Percentiles rank a stretch among this genome's conserved stretches.
Evolutionary conservation across 352 stramenopile species (phyloP).

Genomic region (Pythium phragmitis): DNA sequence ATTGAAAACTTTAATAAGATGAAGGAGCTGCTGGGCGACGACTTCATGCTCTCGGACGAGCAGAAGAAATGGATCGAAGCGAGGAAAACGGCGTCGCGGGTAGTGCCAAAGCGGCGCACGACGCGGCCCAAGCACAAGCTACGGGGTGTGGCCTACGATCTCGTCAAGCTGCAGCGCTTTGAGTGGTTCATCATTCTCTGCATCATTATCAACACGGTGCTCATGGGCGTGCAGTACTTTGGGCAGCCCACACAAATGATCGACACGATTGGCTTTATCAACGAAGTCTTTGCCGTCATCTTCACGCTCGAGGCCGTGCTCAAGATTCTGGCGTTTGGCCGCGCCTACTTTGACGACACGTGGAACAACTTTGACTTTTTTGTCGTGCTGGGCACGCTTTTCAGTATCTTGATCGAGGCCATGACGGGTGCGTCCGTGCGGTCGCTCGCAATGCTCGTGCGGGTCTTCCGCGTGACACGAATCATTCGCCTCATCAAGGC

Average conservation of each 20-base stretch:
- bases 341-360: conserved; percentile 78
- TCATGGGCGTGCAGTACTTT: conserved; percentile 89
- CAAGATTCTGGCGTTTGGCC: conserved; percentile 82
- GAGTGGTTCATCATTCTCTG: conserved; percentile 88
- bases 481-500: conserved; percentile 83
- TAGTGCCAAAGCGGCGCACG: conserved; percentile 59
- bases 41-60: conserved; percentile 85
- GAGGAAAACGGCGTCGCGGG: conserved; percentile 58
- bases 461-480: conserved; percentile 89
- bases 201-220: conserved; percentile 89
- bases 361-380: conserved; percentile 92
- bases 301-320: conserved; percentile 89
- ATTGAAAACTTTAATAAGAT: conserved; percentile 95
- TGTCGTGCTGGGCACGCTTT: conserved; percentile 63
- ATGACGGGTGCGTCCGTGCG: conserved; percentile 56
- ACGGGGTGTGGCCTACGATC: conserved; percentile 59
- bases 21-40: conserved; percentile 71
- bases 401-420: conserved; percentile 58
- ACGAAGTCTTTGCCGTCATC: conserved; percentile 84
- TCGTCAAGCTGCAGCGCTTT: conserved; percentile 70
- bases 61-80: conserved; percentile 91
- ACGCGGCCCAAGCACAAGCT: conserved; percentile 51
- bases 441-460: conserved; percentile 86
- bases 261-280: conserved; percentile 63
- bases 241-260: conserved; percentile 64